These are phyloP conservation scores for Ambrosia artemisiifolia DNA, from an alignment of 129 eudicot species.

Conservation along the genomic window DNA sequence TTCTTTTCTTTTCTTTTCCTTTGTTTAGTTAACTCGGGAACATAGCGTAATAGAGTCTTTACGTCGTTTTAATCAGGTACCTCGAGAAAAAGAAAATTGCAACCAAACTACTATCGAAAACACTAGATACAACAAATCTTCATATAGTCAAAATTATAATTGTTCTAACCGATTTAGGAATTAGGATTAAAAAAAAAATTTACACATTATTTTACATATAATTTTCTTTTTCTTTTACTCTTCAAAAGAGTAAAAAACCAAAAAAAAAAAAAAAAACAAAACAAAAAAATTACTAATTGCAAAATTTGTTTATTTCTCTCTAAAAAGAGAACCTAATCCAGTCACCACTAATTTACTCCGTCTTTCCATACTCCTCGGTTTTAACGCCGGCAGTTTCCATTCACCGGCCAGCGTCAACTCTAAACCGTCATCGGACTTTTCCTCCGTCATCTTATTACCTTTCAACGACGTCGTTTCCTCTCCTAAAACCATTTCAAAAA, in stretches of 20 bases:
- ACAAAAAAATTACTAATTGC: conserved; percentile 28
- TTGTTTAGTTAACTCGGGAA: too few relatives aligned
- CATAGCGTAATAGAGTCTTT: too few relatives aligned
- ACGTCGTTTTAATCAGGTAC: too few relatives aligned
- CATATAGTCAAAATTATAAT: too few relatives aligned
- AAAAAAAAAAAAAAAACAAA: not conserved
- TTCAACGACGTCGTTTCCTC: conserved; percentile 23
- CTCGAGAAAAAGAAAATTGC: too few relatives aligned
- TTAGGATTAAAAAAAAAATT: not conserved
- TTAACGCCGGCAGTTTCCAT: conserved; percentile 69
- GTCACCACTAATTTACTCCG: conserved; percentile 55
- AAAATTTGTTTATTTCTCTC: conserved; percentile 57
- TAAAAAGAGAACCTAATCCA: conserved; percentile 73
- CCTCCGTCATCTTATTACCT: not conserved
- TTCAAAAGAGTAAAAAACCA: conserved; percentile 11
- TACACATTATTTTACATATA: conserved; percentile 9
- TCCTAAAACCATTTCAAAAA: conserved; percentile 47
- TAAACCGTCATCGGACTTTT: conserved; percentile 34
- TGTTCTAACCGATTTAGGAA: not conserved
- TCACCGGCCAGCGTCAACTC: conserved; percentile 15
- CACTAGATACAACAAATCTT: too few relatives aligned
- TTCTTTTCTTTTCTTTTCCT: too few relatives aligned
- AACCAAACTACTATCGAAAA: too few relatives aligned
- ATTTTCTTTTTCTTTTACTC: conserved; percentile 10
- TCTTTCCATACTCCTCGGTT: conserved; percentile 49